These are phyloP conservation scores for Lasiosphaeriaceae sp. DNA, from an alignment of 495 filamentous ascomycete genomes.

Conservation along the genomic window DNA sequence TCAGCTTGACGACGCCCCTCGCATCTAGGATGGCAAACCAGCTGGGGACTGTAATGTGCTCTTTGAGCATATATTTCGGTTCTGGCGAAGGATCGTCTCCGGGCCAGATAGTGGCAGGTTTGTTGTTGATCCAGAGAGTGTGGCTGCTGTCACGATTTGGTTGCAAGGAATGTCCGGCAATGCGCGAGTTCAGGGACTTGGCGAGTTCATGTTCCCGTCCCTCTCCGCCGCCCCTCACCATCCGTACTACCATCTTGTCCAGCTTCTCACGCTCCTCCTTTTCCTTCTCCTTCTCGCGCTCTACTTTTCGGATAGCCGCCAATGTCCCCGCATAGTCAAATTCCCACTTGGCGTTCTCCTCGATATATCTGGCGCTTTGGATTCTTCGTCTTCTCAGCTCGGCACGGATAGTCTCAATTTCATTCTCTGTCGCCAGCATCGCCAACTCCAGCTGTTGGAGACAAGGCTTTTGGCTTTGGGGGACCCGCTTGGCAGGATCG, in stretches of 20 bases:
- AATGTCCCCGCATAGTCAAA: neutral
- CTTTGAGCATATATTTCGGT: too few relatives aligned
- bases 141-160: neutral
- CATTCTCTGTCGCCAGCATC: neutral
- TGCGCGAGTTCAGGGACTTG: neutral
- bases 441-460: too few relatives aligned
- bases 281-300: neutral
- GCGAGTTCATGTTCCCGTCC: neutral
- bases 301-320: neutral
- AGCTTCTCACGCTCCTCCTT: neutral
- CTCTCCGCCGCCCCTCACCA: neutral
- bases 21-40: slow-evolving; percentile 30
- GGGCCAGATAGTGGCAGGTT: neutral
- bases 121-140: neutral
- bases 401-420: neutral
- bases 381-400: neutral
- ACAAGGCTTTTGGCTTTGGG: too few relatives aligned
- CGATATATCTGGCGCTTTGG: neutral
- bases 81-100: neutral
- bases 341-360: neutral
- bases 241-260: neutral
- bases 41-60: slow-evolving; percentile 15
- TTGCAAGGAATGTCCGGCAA: neutral
- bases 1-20: slow-evolving; percentile 10
- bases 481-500: too few relatives aligned